Base-by-base conservation (phyloP, 2,329 filamentous ascomycete species). In the Sclerotinia glacialis region DNA sequence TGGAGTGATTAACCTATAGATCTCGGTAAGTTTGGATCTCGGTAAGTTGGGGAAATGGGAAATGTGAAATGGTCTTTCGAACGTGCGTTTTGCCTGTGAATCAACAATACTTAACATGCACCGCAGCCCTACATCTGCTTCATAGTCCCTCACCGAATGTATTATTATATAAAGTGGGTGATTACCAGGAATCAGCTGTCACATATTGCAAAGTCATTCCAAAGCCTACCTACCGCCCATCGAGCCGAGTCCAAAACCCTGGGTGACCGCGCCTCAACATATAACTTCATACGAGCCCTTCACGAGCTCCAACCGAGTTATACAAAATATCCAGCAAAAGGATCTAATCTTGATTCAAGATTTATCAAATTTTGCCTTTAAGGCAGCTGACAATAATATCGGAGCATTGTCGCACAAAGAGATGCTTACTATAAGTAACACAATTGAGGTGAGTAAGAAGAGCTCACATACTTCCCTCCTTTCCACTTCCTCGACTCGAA, bases 31-130 rank as follows among this genome's bases (percentile, higher is more conserved):
- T 53, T 53, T 54, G 52, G 26, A 23, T n/a, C 52, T 31, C 52
- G 18, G 52, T 54, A 54, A 54, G 52, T 53, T 53, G 28, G 31
- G 56, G 56, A 47, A 60, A 37, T n/a, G n/a, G n/a, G n/a, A n/a
- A n/a, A n/a, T n/a, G n/a, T n/a, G 56, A 47, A 60, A 37, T 47
- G 42, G 34, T 49, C 49, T 44, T 26, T 60, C 44, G 44, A 60
- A 60, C 37, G 55, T 58, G 55, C 55, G 40, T 58, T n/a, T n/a
- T 58, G 8, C 16, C 23, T 40, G 54, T 44, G 23, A 44, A 59
- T 59, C 42, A 59, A 34, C 31, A 31, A 46, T 47, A 59, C 28
- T 59, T 46, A 23, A 60, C 14, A 60, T 47, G 42, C 56, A 49
- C 56, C 42, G 28, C 44, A 60, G 46, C 44, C 58, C 37, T 47